phyloP scores from a whole-genome alignment of 1,284 basidiomycete genomes.

The Porodaedalea pini region DNA sequence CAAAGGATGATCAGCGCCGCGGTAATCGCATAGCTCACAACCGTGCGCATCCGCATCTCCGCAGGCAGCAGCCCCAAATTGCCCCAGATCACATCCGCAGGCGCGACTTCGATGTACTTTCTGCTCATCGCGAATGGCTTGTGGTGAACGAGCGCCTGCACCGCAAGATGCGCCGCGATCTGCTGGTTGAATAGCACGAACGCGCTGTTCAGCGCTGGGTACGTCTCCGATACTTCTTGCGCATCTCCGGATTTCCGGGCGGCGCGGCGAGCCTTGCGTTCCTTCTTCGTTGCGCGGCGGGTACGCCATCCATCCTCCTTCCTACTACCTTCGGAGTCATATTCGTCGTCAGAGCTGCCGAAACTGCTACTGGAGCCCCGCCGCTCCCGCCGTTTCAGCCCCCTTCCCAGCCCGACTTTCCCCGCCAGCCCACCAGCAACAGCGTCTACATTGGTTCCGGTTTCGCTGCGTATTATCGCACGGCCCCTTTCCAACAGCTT shows the following conservation, averaged over 20 bases:
- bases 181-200: slow-evolving; percentile 95
- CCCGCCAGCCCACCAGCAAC: too few relatives aligned
- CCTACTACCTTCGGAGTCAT: slow-evolving; percentile 13
- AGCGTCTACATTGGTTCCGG: slow-evolving; percentile 23
- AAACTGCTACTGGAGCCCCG: slow-evolving; percentile 23
- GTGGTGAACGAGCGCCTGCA: slow-evolving; percentile 69
- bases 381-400: slow-evolving; percentile 21
- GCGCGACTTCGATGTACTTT: slow-evolving; percentile 71
- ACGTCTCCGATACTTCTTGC: slow-evolving; percentile 40
- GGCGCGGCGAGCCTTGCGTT: background rate
- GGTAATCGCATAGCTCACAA: slow-evolving; percentile 60
- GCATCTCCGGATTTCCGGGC: background rate
- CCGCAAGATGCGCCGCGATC: slow-evolving; percentile 87
- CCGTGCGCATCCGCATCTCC: slow-evolving; percentile 65
- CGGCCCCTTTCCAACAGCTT: slow-evolving; percentile 50
- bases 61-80: slow-evolving; percentile 90
- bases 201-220: slow-evolving; percentile 76
- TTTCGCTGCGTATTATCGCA: slow-evolving; percentile 26
- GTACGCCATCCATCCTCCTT: slow-evolving; percentile 23
- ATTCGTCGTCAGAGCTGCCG: slow-evolving; percentile 21
- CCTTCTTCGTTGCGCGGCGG: background rate
- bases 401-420: too few relatives aligned
- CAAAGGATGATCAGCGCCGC: slow-evolving; percentile 67
- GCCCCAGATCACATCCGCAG: slow-evolving; percentile 87
- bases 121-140: slow-evolving; percentile 75